Percentiles rank a stretch among this genome's conserved stretches.
Conservation (phyloP, 352 stramenopile species). For the Phytophthora sojae region DNA sequence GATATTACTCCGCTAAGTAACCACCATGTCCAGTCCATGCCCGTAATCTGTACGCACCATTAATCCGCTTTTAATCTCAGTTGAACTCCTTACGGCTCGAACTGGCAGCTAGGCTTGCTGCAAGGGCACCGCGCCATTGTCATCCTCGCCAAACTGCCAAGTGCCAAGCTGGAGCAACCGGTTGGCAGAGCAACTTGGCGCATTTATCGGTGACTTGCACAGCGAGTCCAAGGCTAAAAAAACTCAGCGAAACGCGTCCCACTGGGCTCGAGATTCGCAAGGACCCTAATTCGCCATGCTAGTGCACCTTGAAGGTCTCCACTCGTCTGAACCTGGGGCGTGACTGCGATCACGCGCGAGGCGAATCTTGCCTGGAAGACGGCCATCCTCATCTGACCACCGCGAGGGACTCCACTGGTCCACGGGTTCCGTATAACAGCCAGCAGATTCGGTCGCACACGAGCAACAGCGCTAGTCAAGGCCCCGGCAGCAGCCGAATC, state of each 20-base stretch:
- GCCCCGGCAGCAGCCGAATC: constrained; percentile 1
- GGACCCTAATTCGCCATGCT: constrained; percentile 4
- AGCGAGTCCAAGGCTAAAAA: neutral
- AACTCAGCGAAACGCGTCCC: constrained; percentile 20
- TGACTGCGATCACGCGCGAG: constrained; percentile 3
- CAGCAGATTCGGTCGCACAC: constrained; percentile 15
- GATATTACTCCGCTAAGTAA: too few relatives aligned
- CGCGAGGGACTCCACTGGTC: neutral
- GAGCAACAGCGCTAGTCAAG: constrained; percentile 1
- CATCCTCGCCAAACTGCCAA: too few relatives aligned
- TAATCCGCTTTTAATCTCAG: too few relatives aligned
- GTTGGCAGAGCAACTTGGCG: neutral
- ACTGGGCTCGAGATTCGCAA: constrained; percentile 28
- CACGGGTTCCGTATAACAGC: neutral
- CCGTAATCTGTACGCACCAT: too few relatives aligned
- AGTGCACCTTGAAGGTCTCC: constrained; percentile 19
- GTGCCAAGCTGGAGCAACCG: too few relatives aligned
- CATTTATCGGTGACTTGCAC: neutral
- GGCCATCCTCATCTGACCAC: constrained; percentile 16
- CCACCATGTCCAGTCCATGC: too few relatives aligned
- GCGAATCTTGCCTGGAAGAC: constrained; percentile 17
- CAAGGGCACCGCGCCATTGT: too few relatives aligned
- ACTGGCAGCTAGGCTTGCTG: too few relatives aligned
- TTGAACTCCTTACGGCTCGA: too few relatives aligned
- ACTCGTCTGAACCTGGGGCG: neutral